These are phyloP conservation scores for Cercophora newfieldiana DNA, from an alignment of 495 filamentous ascomycete species.

Conservation along the genomic window DNA sequence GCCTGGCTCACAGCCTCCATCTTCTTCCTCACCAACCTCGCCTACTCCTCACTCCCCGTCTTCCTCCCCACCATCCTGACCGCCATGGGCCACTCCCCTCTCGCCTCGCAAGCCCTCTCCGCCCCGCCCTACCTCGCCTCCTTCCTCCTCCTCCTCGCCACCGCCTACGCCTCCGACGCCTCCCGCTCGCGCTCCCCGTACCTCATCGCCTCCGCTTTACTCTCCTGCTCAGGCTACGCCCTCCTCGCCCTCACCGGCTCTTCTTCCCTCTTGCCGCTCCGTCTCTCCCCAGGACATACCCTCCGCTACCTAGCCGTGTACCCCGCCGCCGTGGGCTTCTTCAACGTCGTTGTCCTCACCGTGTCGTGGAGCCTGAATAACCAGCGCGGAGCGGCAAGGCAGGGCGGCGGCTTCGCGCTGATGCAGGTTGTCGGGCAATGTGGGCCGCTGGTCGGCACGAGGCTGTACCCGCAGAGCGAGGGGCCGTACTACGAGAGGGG, in stretches of 20 bases:
- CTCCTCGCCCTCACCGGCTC: constrained; percentile 48
- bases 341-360: constrained; percentile 68
- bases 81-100: constrained; percentile 70
- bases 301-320: constrained; percentile 69
- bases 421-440: constrained; percentile 71
- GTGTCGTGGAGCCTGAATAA: constrained; percentile 78
- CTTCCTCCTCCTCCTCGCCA: constrained; percentile 69
- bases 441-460: constrained; percentile 70
- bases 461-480: constrained; percentile 65
- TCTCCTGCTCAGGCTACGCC: constrained; percentile 63
- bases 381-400: constrained; percentile 59
- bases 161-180: constrained; percentile 68
- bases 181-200: constrained; percentile 62
- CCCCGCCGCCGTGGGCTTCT: constrained; percentile 69
- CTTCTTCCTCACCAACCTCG: constrained; percentile 58
- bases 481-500: constrained; percentile 63
- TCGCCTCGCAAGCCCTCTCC: constrained; percentile 73
- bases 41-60: constrained; percentile 83
- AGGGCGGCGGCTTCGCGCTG: constrained; percentile 72
- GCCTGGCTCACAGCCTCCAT: constrained; percentile 66
- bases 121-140: constrained; percentile 78
- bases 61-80: constrained; percentile 82
- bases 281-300: constrained; percentile 24
- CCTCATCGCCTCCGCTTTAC: constrained; percentile 59
- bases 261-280: neutral